Base-by-base conservation (phyloP, 768 basidiomycete genomes). In the Mycena maculata region DNA sequence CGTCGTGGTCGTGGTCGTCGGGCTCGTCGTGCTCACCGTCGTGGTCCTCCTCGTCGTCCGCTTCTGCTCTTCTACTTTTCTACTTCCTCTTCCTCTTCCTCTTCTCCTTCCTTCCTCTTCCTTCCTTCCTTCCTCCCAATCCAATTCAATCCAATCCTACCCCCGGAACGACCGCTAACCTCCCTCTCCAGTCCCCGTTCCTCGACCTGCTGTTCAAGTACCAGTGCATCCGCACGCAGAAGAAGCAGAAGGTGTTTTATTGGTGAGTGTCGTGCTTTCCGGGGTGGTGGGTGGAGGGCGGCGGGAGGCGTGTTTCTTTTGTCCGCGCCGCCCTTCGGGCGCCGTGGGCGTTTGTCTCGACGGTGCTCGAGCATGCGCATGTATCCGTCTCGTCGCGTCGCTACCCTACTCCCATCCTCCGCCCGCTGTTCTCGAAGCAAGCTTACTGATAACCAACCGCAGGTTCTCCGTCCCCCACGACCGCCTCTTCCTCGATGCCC, bases 211-310 rank as follows among this genome's bases (percentile, higher is more conserved):
- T 98, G 12, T 98, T 98, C 88, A 96, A 96, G 78, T 96, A 93
- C 73, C 95, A 96, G 76, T 97, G 96, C 76, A 98, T 98, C 71
- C 89, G 96, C 41, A 98, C 96, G 1, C 96, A 98, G 78, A 98
- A 98, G 86, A 98, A 98, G 82, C 96, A 97, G 82, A 96, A 98
- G 78, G 96, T 98, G n/a, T 98, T 98, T 76, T 98, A 94, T 78
- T 98, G 96, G 96, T 94, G 71, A 60, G 90, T 64, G 20, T 27
- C 23, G 15, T 28, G 23, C 20, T 16, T 8, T 42, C 20, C n/a
- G n/a, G 16, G 9, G 16, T 38, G 36, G 16, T 9, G 36, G 36
- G 9, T 9, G 9, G 36, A 16, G 36, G 36, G 36, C 9, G 36
- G 36, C 10, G 36, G 16, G 9, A 38, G 16, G 36, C 9, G 16